Evolutionary conservation across 345 rosid species (phyloP).

Genomic region (Salix purpurea): DNA sequence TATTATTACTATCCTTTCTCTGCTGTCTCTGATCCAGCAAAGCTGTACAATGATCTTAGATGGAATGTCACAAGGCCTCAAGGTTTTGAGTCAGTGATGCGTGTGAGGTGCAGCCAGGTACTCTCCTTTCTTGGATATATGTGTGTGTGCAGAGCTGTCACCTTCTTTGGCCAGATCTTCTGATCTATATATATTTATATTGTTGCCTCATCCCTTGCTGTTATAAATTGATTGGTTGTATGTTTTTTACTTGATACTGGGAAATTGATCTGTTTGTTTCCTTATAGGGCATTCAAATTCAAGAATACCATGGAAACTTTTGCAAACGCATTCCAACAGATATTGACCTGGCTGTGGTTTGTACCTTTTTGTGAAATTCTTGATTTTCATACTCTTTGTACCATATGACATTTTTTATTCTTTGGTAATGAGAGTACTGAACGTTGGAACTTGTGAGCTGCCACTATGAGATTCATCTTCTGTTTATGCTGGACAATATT

Average conservation of each 20-base stretch:
- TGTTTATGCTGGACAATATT: not conserved
- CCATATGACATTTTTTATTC: not conserved
- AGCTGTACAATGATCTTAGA: conserved; percentile 95
- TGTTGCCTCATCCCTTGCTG: not conserved
- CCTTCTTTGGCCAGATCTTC: no score
- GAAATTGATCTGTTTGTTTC: not conserved
- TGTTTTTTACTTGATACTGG: not conserved
- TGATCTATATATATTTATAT: no score
- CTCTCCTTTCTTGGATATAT: not conserved
- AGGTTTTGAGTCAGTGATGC: conserved; percentile 98
- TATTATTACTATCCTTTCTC: conserved; percentile 90
- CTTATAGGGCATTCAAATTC: conserved; percentile 92
- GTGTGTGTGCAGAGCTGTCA: not conserved
- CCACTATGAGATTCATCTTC: not conserved
- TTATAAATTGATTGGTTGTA: not conserved
- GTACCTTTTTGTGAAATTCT: conserved; percentile 27
- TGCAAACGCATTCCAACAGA: conserved; percentile 97
- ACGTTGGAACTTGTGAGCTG: not conserved
- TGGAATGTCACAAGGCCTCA: conserved; percentile 98
- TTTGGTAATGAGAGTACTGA: not conserved
- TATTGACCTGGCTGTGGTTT: conserved; percentile 87
- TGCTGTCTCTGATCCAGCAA: conserved; percentile 81
- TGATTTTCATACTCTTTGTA: not conserved
- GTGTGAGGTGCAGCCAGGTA: conserved; percentile 97
- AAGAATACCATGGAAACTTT: conserved; percentile 89